phyloP scores from a whole-genome alignment of 2,329 filamentous ascomycete species.

The Xylariaceae sp. region DNA sequence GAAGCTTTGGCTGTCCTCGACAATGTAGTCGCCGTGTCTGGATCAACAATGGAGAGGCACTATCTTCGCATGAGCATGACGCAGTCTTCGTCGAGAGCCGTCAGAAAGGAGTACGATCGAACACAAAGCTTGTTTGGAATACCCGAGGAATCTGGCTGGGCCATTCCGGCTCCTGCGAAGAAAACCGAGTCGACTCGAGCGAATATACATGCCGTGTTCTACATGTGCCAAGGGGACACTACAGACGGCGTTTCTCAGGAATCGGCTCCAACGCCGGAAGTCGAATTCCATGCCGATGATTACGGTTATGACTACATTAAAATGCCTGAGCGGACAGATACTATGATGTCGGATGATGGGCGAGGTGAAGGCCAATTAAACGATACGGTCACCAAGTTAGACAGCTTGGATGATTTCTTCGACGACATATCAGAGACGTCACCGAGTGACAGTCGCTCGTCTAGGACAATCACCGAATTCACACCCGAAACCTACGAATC shows the following conservation, averaged over 20 bases:
- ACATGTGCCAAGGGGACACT: slow-evolving; percentile 73
- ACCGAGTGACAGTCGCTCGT: slow-evolving; percentile 57
- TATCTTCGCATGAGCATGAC: slow-evolving; percentile 98
- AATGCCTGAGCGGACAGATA: slow-evolving; percentile 68
- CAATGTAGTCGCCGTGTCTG: slow-evolving; percentile 90
- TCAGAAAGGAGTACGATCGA: slow-evolving; percentile 89
- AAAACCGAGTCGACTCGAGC: slow-evolving; percentile 80
- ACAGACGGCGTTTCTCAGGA: slow-evolving; percentile 52
- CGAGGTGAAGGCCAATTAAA: slow-evolving; percentile 69
- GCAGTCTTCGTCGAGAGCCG: slow-evolving; percentile 73
- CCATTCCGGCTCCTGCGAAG: slow-evolving; percentile 84
- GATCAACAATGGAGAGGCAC: slow-evolving; percentile 86
- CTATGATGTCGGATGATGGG: slow-evolving; percentile 85
- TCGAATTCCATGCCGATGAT: slow-evolving; percentile 90
- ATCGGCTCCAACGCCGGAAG: slow-evolving; percentile 68
- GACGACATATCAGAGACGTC: slow-evolving; percentile 60
- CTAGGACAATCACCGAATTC: slow-evolving; percentile 60
- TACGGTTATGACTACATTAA: slow-evolving; percentile 77
- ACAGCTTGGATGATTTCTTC: slow-evolving; percentile 78
- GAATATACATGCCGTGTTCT: slow-evolving; percentile 95
- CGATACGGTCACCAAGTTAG: slow-evolving; percentile 75
- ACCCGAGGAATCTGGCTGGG: slow-evolving; percentile 92
- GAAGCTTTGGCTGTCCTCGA: slow-evolving; percentile 88
- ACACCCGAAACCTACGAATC: slow-evolving; percentile 63
- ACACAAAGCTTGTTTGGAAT: slow-evolving; percentile 96